Evolutionary conservation across 345 rosid genomes (phyloP).

Genomic region (Lepidium aucheri): DNA sequence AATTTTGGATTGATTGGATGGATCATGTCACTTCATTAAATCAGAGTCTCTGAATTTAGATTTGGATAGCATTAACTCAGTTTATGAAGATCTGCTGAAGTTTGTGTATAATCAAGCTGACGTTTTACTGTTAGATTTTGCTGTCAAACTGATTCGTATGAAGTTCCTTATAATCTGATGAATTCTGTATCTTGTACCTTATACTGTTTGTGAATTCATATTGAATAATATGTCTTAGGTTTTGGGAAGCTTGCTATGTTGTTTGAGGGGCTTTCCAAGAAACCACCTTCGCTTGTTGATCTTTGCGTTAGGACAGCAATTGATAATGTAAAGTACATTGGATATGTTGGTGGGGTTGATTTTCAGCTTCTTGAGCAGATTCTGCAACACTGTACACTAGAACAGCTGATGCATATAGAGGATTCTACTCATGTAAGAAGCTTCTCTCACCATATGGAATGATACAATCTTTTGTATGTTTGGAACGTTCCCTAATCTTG

Average conservation of each 20-base stretch:
- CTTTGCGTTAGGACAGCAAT: slow-evolving; percentile 59
- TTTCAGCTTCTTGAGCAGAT: slow-evolving; percentile 60
- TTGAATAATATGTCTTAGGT: background rate
- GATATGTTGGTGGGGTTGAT: slow-evolving; percentile 87
- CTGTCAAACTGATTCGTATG: background rate
- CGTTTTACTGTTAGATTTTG: background rate
- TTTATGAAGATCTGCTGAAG: background rate
- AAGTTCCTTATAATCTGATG: background rate
- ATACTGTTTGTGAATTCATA: background rate
- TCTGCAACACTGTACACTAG: slow-evolving; percentile 63
- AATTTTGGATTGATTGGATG: background rate
- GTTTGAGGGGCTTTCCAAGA: slow-evolving; percentile 14
- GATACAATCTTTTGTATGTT: background rate
- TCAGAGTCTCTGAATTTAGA: background rate
- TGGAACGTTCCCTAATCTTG: background rate
- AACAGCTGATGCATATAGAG: slow-evolving; percentile 74
- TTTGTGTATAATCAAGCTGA: background rate
- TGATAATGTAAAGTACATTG: slow-evolving; percentile 55
- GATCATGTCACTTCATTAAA: background rate
- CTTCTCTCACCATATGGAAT: background rate
- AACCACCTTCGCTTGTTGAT: slow-evolving; percentile 69
- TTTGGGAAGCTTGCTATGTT: slow-evolving; percentile 15
- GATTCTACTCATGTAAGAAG: slow-evolving; percentile 46
- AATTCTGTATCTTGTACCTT: background rate
- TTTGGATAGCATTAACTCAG: background rate